Evolutionary conservation across 2,329 filamentous ascomycete genomes (phyloP), one percentile per base, ranked within the genome.

Genomic region (Lojkania enalia): DNA sequence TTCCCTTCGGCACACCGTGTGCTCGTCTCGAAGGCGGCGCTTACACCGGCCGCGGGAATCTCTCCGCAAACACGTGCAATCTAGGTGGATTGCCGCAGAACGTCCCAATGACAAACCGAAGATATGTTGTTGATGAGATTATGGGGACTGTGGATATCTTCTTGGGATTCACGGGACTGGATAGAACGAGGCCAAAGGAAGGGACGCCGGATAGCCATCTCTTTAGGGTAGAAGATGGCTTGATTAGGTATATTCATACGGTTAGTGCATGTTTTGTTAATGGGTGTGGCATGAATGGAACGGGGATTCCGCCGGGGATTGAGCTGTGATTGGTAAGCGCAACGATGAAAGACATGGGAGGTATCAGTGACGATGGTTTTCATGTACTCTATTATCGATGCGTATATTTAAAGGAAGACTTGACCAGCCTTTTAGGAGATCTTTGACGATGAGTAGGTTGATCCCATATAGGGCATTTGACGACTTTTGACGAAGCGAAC

Each of bases 241-340:
- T 40, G 35, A 44, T 48, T 18, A 30, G 46, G 21, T 48, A 44
- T 37, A 36, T 45, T 20, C 46, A 48, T 31, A 48, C 46, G 11
- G 41, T 42, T 20, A 45, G 42, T 37, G 41, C 42, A 5, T 49
- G 46, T 25, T 43, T 42, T 23, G 39, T 45, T 19, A 39, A 42
- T 46, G 46, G 46, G 14, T 49, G 46, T 35, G 46, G 46, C 7
- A 48, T 48, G 44, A 47, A 47, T 35, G 44, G 44, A 13, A 47
- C 44, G 12, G 38, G 43, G 13, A 15, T 25, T 19, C 37, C 36
- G 5, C 36, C 43, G 21, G 35, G 33, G 11, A 14, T 31, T 16
- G 33, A 35, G 23, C 7, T 21, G 35, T 38, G 35, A 38, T n/a
- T n/a, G n/a, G n/a, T n/a, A n/a, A n/a, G n/a, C n/a, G n/a, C n/a